These are phyloP conservation scores for Anethum foeniculum DNA, from an alignment of 140 eudicot species.

Conservation along the genomic window DNA sequence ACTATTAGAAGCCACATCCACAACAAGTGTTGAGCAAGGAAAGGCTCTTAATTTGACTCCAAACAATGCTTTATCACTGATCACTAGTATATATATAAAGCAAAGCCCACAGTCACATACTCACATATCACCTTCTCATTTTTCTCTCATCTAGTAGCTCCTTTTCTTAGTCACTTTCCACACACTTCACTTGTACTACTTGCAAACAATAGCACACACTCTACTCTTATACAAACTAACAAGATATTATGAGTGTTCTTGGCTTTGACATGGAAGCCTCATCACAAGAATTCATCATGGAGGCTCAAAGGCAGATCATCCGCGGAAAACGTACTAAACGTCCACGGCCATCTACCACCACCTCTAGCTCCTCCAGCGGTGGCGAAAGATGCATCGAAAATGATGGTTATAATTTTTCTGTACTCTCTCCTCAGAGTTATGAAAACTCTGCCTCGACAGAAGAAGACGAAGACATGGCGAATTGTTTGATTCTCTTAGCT, in stretches of 20 bases:
- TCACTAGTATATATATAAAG: slow-evolving; percentile 9
- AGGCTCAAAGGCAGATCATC: slow-evolving; percentile 21
- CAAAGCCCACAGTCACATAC: slow-evolving; percentile 1
- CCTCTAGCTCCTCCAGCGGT: slow-evolving; percentile 35
- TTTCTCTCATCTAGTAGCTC: not conserved
- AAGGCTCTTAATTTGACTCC: slow-evolving; percentile 5
- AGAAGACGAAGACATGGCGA: slow-evolving; percentile 71
- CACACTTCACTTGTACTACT: slow-evolving; percentile 12
- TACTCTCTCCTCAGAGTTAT: slow-evolving; percentile 2
- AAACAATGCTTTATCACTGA: slow-evolving; percentile 5
- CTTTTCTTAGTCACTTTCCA: slow-evolving; percentile 6
- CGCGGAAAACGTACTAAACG: slow-evolving; percentile 71
- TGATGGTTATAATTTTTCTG: slow-evolving; percentile 9
- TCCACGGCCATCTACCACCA: slow-evolving; percentile 23
- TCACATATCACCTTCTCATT: slow-evolving; percentile 6
- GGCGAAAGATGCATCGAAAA: slow-evolving; percentile 17
- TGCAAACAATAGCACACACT: slow-evolving; percentile 2
- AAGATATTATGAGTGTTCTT: not conserved
- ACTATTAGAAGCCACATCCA: slow-evolving; percentile 9
- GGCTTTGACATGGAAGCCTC: slow-evolving; percentile 41
- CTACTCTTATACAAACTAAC: not conserved
- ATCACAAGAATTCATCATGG: slow-evolving; percentile 18
- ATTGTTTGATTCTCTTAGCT: slow-evolving; percentile 70
- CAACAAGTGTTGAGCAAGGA: not conserved
- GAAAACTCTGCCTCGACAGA: slow-evolving; percentile 14